Evolutionary conservation across 2,329 filamentous ascomycete genomes (phyloP).

Genomic region (Arthrobotrys pseudoclavata): DNA sequence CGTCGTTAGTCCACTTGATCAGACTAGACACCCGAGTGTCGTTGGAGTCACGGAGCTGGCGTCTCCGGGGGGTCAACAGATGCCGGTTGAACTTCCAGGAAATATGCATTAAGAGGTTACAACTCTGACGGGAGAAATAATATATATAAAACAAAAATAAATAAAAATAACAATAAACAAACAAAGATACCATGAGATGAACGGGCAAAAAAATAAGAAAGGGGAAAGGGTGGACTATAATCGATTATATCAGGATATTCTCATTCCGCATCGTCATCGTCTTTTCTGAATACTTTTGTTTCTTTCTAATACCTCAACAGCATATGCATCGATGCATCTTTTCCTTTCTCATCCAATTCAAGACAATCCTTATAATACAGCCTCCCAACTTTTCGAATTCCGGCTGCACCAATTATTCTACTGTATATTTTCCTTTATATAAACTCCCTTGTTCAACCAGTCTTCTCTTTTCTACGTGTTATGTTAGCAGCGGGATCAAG

Average conservation of each 20-base stretch:
- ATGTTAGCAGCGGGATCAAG: conserved; percentile 37
- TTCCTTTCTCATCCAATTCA: background rate
- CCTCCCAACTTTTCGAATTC: background rate
- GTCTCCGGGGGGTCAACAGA: conserved; percentile 42
- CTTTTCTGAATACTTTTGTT: background rate
- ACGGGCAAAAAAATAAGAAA: background rate
- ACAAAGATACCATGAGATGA: conserved; percentile 19
- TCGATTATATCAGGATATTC: background rate
- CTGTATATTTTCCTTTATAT: conserved; percentile 46
- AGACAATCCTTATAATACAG: conserved; percentile 44
- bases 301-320: conserved; percentile 20
- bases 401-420: conserved; percentile 12
- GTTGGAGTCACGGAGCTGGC: conserved; percentile 45
- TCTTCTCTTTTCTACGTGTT: conserved; percentile 4
- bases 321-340: conserved; percentile 32
- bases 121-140: background rate
- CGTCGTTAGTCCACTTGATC: conserved; percentile 26
- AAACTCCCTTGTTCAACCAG: background rate
- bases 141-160: conserved; percentile 15
- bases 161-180: conserved; percentile 7
- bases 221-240: background rate
- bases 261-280: background rate
- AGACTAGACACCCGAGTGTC: background rate
- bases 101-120: conserved; percentile 17
- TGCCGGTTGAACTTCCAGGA: conserved; percentile 50